A percentile compares a stretch with the other conserved stretches of the same genome.
Conservation (phyloP, 192 early-diverging fungal genomes). For the Coemansia aciculifera region DNA sequence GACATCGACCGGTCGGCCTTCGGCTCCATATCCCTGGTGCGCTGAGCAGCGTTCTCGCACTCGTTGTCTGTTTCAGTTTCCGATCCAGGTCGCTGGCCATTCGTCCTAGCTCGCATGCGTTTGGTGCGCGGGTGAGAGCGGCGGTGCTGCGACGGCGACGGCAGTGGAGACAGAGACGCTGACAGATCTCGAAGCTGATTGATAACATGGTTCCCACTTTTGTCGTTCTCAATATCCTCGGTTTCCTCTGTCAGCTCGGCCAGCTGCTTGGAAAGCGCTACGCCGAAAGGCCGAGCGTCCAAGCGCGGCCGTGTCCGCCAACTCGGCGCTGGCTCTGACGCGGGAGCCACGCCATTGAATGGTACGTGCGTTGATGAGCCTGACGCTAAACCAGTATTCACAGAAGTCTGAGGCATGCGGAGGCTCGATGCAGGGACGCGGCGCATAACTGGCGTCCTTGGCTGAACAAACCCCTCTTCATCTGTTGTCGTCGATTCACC, state of each 20-base stretch:
- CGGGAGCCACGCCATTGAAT: conserved; percentile 8
- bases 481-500: conserved; percentile 37
- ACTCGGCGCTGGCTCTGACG: conserved; percentile 35
- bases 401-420: not conserved
- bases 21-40: not conserved
- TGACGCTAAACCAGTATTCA: not conserved
- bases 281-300: conserved; percentile 14
- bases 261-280: conserved; percentile 33
- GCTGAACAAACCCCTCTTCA: conserved; percentile 21
- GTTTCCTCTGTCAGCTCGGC: conserved; percentile 36
- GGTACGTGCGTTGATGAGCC: not conserved
- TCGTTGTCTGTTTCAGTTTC: conserved; percentile 41
- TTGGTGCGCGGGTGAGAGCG: conserved; percentile 11
- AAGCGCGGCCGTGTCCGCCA: conserved; percentile 21
- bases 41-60: not conserved
- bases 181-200: conserved; percentile 15
- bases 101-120: conserved; percentile 4
- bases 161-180: conserved; percentile 25
- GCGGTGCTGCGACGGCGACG: conserved; percentile 20
- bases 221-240: conserved; percentile 17
- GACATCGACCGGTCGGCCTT: not conserved
- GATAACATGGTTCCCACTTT: not conserved
- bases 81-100: conserved; percentile 20
- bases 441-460: conserved; percentile 6
- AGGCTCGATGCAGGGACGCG: conserved; percentile 4